Evolutionary conservation across 495 filamentous ascomycete species (phyloP), one percentile per base, ranked within the genome.

Genomic region (Tuber calosporum): DNA sequence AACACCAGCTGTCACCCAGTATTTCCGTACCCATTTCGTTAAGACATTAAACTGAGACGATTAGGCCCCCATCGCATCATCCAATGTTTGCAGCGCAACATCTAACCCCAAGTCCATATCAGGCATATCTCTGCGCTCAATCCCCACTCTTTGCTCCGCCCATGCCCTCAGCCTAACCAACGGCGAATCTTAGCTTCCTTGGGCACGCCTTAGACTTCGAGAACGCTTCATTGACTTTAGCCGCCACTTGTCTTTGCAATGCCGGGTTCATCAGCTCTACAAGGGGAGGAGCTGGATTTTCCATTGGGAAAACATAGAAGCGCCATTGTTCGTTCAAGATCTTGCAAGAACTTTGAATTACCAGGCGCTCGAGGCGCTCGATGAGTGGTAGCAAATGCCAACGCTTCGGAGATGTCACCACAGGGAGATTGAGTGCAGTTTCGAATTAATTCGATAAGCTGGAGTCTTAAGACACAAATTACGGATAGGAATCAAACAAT

Each of bases 391-490:
- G 95, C 95, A 83, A 99, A 99, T 67, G 89, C 88, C 68, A 99
- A 83, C 6, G 93, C 94, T 20, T 91, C 89, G 17, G 85, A 89
- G 75, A 96, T 93, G 80, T 97, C 92, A 40, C 88, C 87, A 74
- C 88, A 87, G 20, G 88, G 86, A 41, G 83, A 82, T 11, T 87
- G 82, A 39, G 87, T 92, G 83, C 88, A 93, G 41, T 84, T 84
- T 37, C 93, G 91, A 80, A 99, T 98, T 72, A 98, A 86, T 83
- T 98, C 95, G 67, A 98, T 90, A 22, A 99, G 86, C 79, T 99
- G 95, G 48, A 98, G 86, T 40, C 94, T 90, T 53, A 97, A 87
- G 6, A 99, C n/a, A n/a, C n/a, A n/a, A n/a, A n/a, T n/a, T n/a
- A n/a, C n/a, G n/a, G n/a, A n/a, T n/a, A n/a, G n/a, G n/a, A n/a